These are phyloP conservation scores for Penicillium thymicola DNA, from an alignment of 2,329 filamentous ascomycete species.

Conservation along the genomic window DNA sequence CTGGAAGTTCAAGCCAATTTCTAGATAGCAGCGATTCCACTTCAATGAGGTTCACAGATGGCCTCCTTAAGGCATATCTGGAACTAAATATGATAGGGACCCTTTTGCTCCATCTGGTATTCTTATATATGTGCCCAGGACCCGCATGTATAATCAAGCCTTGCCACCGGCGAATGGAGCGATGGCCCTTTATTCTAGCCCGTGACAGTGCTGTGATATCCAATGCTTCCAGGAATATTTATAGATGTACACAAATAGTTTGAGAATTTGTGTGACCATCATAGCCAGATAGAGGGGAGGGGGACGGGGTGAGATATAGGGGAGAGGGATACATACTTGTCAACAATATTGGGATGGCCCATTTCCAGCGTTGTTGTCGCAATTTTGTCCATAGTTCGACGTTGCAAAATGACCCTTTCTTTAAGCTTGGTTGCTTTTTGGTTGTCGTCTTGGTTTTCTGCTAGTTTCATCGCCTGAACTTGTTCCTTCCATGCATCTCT, in stretches of 20 bases:
- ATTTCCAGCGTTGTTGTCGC: constrained; percentile 42
- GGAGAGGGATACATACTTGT: constrained; percentile 45
- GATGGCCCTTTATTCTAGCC: constrained; percentile 29
- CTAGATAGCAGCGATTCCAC: neutral
- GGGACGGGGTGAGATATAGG: constrained; percentile 15
- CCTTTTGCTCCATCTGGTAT: neutral
- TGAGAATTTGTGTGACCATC: constrained; percentile 34
- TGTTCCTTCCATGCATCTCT: constrained; percentile 61
- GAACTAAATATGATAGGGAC: neutral
- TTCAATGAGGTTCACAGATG: neutral
- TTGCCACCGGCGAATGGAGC: neutral
- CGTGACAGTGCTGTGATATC: constrained; percentile 25
- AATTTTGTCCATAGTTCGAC: constrained; percentile 55
- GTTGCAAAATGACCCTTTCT: constrained; percentile 56
- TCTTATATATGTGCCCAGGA: neutral
- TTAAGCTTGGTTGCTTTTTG: constrained; percentile 54
- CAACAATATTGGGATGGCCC: constrained; percentile 47
- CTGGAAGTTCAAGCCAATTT: neutral
- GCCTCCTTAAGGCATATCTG: neutral
- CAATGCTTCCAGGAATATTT: constrained; percentile 28
- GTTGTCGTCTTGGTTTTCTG: constrained; percentile 56
- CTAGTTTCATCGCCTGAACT: constrained; percentile 54
- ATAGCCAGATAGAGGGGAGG: constrained; percentile 23
- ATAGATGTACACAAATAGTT: constrained; percentile 39
- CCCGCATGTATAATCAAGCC: constrained; percentile 1